These are phyloP conservation scores for Lasiodiplodia sp. DNA, from an alignment of 2,329 filamentous ascomycete genomes.

Conservation along the genomic window DNA sequence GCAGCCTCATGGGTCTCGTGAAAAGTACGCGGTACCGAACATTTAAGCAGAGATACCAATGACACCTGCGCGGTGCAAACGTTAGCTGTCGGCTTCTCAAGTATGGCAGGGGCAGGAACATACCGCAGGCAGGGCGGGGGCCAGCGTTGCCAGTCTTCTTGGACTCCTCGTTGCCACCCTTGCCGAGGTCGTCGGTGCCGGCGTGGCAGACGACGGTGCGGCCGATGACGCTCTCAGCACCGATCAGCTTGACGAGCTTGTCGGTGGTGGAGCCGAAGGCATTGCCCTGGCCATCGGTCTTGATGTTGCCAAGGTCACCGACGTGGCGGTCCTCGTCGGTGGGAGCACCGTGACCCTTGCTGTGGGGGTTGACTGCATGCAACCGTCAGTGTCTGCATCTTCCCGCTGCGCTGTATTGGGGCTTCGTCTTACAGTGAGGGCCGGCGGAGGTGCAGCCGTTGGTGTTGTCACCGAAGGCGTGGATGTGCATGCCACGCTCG, in stretches of 20 bases:
- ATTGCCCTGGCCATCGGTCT: slow-evolving; percentile 92
- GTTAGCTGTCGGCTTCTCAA: slow-evolving; percentile 24
- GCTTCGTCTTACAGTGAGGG: slow-evolving; percentile 80
- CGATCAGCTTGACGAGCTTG: slow-evolving; percentile 92
- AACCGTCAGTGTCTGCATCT: slow-evolving; percentile 24
- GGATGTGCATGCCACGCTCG: slow-evolving; percentile 97
- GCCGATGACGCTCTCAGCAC: slow-evolving; percentile 93
- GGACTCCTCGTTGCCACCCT: slow-evolving; percentile 89
- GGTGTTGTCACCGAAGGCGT: slow-evolving; percentile 99
- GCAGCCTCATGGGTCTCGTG: background rate
- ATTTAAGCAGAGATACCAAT: slow-evolving; percentile 84
- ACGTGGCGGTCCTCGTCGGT: slow-evolving; percentile 87
- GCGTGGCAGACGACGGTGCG: slow-evolving; percentile 94
- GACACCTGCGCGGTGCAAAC: slow-evolving; percentile 64
- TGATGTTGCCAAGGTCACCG: slow-evolving; percentile 96
- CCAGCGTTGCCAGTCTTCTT: slow-evolving; percentile 99
- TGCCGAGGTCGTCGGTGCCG: slow-evolving; percentile 96
- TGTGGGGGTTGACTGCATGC: slow-evolving; percentile 85
- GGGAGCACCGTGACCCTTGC: slow-evolving; percentile 91
- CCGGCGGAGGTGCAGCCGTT: slow-evolving; percentile 99
- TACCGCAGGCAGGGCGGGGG: slow-evolving; percentile 89
- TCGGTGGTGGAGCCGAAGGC: slow-evolving; percentile 81
- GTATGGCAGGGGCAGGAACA: slow-evolving; percentile 19
- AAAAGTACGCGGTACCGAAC: background rate
- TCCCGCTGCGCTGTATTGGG: background rate